Evolutionary conservation across 768 basidiomycete species (phyloP), one percentile per base, ranked within the genome.

Genomic region (Tulasnella sp.): DNA sequence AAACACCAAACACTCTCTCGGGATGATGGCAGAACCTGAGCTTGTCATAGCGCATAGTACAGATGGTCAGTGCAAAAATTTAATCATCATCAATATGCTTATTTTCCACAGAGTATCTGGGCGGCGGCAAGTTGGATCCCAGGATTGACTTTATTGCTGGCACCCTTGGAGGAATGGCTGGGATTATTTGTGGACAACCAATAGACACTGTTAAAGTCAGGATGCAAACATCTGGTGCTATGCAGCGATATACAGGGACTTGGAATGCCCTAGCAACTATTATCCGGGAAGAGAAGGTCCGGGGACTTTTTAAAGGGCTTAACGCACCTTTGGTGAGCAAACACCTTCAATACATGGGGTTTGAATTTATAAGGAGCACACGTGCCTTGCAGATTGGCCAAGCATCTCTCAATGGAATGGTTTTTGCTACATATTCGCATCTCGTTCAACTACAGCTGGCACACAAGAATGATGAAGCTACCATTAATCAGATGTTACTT

Each of bases 151-250:
- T 90, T 63, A 61, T 77, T 35, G 85, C 85, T 4, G 88, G 88
- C 4, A 86, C 85, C 0, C 66, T 80, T 29, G 78, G 79, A 52
- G 84, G 83, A 7, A 75, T 79, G 41, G 73, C 77, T 0, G 73
- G 79, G 24, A 68, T 88, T 3, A 63, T 80, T 3, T 76, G 81
- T 2, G 83, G 83, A 13, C 83, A 82, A 58, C 86, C 85, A 0
- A 80, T 87, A 45, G 86, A 88, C 60, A 87, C 81, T 83, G 85
- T 88, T 56, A 89, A 89, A 69, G 83, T 86, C 13, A 75, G 85
- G 33, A 74, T 87, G 52, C 86, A 89, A 62, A 81, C 70, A 58
- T 80, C 81, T 0, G 63, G 67, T 20, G 71, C 77, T 15, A 70
- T 75, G 10, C 59, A 61, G 3, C 76, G 66, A 59, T 88, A 89